Evolutionary conservation across 257 asterid genomes (phyloP), one percentile per base, ranked within the genome.

Genomic region (Striga asiatica): DNA sequence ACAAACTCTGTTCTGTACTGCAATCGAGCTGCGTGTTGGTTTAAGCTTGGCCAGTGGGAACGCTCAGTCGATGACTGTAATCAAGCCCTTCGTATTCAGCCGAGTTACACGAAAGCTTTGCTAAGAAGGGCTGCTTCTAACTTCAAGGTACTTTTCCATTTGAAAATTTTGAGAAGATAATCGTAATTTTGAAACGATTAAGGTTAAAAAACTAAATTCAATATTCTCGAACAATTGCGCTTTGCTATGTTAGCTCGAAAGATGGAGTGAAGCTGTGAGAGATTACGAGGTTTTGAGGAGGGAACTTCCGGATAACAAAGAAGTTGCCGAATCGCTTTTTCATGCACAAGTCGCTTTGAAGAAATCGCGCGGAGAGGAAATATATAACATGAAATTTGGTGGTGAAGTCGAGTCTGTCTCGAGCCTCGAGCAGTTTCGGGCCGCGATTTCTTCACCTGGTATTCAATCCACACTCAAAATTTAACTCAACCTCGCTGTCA

Each of bases 21-120:
- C 82, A 91, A 91, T 55, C 77, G 96, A 77, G 96, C 98, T 1
- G 98, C 98, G 74, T 91, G 98, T 58, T 80, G 92, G 95, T 81
- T 75, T 72, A 91, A 81, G 81, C 92, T 91, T 24, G 84, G 83
- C 31, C 72, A 69, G 47, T 91, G 94, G 94, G 89, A 84, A 55
- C 76, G 39, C 2, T 80, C 98, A 2, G 68, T 91, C 31, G 89
- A 81, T 9, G 98, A 91, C 62, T 91, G 96, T 75, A 77, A 75
- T 59, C 86, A 77, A 58, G 98, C 98, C 24, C 93, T 91, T 27
- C 73, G 61, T 17, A 74, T 82, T 65, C 94, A 84, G 58, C 93
- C 96, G 35, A 71, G 70, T 46, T 91, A 91, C 69, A 54, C 71
- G 22, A 91, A 91, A 75, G 98, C 98, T 21, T 79, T 91, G 25